These are phyloP conservation scores for Paramarasmius palmivorus DNA, from an alignment of 1,284 basidiomycete genomes.

Conservation along the genomic window DNA sequence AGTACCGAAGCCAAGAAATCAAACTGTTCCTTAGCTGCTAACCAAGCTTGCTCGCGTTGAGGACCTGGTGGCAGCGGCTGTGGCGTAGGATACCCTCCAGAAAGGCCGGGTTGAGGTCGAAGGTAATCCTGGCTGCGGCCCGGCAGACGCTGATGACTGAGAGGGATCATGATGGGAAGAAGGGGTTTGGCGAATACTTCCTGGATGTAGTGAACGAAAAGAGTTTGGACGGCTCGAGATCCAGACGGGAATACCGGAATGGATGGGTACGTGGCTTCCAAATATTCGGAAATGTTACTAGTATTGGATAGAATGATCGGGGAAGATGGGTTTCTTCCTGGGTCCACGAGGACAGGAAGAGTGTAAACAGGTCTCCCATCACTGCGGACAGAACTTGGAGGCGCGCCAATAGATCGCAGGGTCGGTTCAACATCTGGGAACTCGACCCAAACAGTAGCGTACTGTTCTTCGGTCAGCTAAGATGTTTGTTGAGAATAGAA, in stretches of 20 bases:
- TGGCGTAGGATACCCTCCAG: neutral
- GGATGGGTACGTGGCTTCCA: conserved; percentile 65
- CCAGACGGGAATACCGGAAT: conserved; percentile 69
- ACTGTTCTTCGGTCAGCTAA: too few species aligned
- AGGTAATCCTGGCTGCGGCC: conserved; percentile 56
- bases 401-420: conserved; percentile 57
- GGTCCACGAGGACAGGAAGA: conserved; percentile 63
- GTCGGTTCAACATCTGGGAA: conserved; percentile 65
- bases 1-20: conserved; percentile 60
- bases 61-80: conserved; percentile 35
- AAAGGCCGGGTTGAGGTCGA: conserved; percentile 21
- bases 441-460: conserved; percentile 68
- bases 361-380: conserved; percentile 66
- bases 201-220: conserved; percentile 70
- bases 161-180: conserved; percentile 66
- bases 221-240: conserved; percentile 60
- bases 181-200: conserved; percentile 69
- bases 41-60: conserved; percentile 66
- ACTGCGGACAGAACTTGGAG: conserved; percentile 47
- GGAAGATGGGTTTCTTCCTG: conserved; percentile 33
- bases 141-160: conserved; percentile 62
- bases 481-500: too few species aligned
- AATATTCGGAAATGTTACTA: conserved; percentile 66
- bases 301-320: conserved; percentile 55
- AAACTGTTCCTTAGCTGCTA: conserved; percentile 62